Percentiles rank a stretch among this genome's conserved stretches.
phyloP scores from a whole-genome alignment of 768 basidiomycete species.

The Boletus rufocinnamomeus region DNA sequence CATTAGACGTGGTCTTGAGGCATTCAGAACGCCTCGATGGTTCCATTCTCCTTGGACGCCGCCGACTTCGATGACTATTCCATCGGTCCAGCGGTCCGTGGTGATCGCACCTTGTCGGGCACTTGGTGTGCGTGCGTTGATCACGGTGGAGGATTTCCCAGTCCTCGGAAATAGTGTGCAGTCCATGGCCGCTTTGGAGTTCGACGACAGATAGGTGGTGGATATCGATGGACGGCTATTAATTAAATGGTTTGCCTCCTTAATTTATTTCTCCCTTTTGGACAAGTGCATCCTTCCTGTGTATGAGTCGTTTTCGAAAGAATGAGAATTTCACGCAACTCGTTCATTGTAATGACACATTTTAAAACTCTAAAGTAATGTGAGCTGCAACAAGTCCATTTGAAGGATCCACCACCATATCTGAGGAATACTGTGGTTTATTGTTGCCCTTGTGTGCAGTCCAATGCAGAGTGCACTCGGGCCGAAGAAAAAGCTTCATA shows the following conservation, averaged over 20 bases:
- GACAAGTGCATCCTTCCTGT: background rate
- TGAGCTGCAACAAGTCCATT: background rate
- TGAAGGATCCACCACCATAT: background rate
- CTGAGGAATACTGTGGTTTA: background rate
- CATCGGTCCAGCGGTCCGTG: conserved; percentile 6
- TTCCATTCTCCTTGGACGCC: conserved; percentile 11
- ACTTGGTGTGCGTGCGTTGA: background rate
- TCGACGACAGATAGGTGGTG: background rate
- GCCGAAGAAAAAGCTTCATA: no score
- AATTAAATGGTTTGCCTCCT: background rate
- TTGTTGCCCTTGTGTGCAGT: no score
- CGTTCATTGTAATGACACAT: background rate
- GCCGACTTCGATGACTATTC: conserved; percentile 14
- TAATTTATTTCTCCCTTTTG: background rate
- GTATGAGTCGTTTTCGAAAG: background rate
- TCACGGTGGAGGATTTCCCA: background rate
- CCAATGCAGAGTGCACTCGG: no score
- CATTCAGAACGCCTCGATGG: background rate
- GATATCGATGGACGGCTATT: background rate
- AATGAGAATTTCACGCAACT: background rate
- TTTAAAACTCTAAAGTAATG: background rate
- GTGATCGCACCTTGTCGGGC: conserved; percentile 13
- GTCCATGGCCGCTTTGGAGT: background rate
- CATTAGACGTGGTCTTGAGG: background rate
- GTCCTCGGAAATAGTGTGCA: conserved; percentile 16